Conservation (phyloP, 164 flowering plant genomes). For the Dillenia turbinata region DNA sequence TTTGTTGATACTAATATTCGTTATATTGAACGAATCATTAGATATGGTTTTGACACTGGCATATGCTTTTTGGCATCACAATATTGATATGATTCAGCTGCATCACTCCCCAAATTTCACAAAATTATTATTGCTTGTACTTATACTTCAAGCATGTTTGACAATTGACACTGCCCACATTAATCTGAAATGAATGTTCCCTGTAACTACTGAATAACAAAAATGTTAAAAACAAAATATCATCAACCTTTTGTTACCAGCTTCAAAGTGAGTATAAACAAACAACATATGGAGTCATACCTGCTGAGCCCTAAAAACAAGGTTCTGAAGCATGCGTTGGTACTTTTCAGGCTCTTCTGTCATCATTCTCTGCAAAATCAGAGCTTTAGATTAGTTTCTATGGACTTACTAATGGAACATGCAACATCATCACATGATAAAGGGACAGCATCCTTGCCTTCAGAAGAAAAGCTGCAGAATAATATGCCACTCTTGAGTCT, state of each 20-base stretch:
- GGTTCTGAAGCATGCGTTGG: conserved; percentile 83
- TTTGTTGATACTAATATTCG: too few species aligned
- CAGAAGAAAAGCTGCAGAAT: conserved; percentile 89
- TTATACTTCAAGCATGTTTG: not conserved
- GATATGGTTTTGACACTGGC: too few species aligned
- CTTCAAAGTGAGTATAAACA: not conserved
- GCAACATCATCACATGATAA: too few species aligned
- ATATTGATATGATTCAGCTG: too few species aligned
- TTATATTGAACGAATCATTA: too few species aligned
- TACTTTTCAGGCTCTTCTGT: conserved; percentile 90
- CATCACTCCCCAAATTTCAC: too few species aligned
- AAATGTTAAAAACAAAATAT: not conserved
- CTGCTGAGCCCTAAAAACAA: conserved; percentile 95
- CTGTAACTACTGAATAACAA: not conserved
- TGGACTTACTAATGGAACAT: too few species aligned
- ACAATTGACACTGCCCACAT: not conserved
- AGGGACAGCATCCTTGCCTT: conserved; percentile 53
- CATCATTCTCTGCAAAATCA: conserved; percentile 85
- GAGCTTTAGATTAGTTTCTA: conserved; percentile 8
- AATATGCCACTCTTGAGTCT: conserved; percentile 96
- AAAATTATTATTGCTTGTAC: too few species aligned
- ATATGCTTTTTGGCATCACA: too few species aligned
- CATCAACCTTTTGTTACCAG: not conserved
- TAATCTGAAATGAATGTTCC: not conserved
- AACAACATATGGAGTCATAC: conserved; percentile 26